Conservation (phyloP, 23 red algal species). For the Gracilaria domingensis region DNA sequence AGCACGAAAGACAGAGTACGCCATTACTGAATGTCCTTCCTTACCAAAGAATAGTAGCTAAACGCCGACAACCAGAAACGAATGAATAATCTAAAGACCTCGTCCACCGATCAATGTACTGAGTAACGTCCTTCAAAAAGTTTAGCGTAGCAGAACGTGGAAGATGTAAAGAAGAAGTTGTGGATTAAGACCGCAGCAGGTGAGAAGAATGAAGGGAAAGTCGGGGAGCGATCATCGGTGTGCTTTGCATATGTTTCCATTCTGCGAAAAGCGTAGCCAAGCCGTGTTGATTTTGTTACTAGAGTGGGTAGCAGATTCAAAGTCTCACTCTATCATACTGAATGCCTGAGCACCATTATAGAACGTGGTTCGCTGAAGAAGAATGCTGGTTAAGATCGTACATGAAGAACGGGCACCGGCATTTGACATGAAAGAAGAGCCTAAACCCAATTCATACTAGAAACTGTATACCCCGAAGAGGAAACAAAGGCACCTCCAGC, state of each 20-base stretch:
- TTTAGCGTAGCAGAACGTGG: neutral
- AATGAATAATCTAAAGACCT: neutral
- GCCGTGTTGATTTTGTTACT: neutral
- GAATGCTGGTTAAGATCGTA: neutral
- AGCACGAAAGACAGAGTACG: neutral
- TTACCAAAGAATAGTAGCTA: neutral
- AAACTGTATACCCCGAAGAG: neutral
- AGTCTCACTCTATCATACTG: neutral
- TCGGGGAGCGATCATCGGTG: neutral
- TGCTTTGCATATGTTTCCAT: neutral
- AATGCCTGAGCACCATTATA: neutral
- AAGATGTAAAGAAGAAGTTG: neutral
- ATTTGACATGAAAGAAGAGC: conserved; percentile 11
- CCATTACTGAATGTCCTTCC: neutral
- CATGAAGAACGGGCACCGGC: neutral
- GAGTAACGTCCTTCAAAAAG: neutral
- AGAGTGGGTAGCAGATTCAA: neutral
- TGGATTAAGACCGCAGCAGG: neutral
- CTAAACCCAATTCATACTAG: neutral
- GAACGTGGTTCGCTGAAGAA: neutral
- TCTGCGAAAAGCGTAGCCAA: neutral
- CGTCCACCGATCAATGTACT: neutral
- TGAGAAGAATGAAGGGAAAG: neutral
- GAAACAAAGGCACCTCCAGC: neutral
- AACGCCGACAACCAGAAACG: neutral